Evolutionary conservation across 2,329 filamentous ascomycete genomes (phyloP), one percentile per base, ranked within the genome.

Genomic region (Pseudodiploospora longispora): DNA sequence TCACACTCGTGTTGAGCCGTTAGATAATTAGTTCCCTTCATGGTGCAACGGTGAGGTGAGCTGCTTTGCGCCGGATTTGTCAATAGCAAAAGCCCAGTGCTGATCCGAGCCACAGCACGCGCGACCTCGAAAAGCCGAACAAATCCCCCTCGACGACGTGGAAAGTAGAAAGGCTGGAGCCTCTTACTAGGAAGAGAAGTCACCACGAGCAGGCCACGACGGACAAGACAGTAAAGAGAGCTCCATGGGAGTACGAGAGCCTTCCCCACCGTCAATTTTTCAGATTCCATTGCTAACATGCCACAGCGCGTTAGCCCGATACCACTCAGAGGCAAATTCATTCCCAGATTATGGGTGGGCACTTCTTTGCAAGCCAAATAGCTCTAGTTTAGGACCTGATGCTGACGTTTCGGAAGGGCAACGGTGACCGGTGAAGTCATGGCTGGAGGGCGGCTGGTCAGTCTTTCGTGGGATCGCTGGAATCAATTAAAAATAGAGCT

Each of bases 341-440:
- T 64, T 66, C 52, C 65, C 65, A 41, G 65, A 68, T 55, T 69
- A 68, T 68, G 65, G 62, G 65, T 68, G 62, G 42, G 54, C 47
- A 47, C 47, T 45, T 49, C 40, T 38, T 40, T 38, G 33, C 29
- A 5, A 7, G 27, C 5, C 38, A 38, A 30, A 19, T 19, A 19
- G 19, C 19, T 19, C 19, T 33, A 12, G 27, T 28, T 40, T 28
- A 29, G 35, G 43, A 27, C 40, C 49, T 34, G 38, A 46, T 44
- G 45, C 54, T 59, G 50, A 53, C 53, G 38, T 38, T 30, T 36
- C 36, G 44, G 47, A 49, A 61, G 59, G 55, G 44, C 48, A 52
- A 50, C 44, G 47, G 52, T 42, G 32, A 36, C 31, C 36, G 41
- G 33, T 35, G 30, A 48, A 47, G 52, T 48, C 45, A 55, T 53